Percentiles rank a stretch among this genome's conserved stretches.
phyloP scores from a whole-genome alignment of 306 rosid species.

The Betula pendula region DNA sequence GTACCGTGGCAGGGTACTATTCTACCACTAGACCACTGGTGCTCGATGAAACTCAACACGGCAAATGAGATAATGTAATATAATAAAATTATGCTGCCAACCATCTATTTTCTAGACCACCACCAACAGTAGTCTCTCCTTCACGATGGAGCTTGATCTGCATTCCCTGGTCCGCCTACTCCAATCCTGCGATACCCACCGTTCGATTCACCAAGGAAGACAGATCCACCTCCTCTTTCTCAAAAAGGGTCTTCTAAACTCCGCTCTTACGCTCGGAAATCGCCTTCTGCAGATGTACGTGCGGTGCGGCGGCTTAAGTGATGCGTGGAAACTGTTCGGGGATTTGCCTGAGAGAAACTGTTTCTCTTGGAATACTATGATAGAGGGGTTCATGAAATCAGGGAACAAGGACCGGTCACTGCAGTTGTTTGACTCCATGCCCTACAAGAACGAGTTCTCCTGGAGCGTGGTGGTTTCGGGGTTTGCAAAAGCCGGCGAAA shows the following conservation, averaged over 20 bases:
- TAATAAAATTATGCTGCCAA: no score
- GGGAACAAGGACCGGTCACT: slow-evolving; percentile 48
- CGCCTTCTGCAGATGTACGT: slow-evolving; percentile 64
- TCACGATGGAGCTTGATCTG: slow-evolving; percentile 37
- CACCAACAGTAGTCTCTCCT: background rate
- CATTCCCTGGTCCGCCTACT: slow-evolving; percentile 46
- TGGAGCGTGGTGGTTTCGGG: slow-evolving; percentile 60
- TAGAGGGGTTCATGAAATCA: slow-evolving; percentile 54
- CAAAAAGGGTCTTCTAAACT: slow-evolving; percentile 53
- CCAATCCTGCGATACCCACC: slow-evolving; percentile 37
- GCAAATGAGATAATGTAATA: no score
- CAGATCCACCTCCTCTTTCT: slow-evolving; percentile 60
- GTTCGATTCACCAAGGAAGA: slow-evolving; percentile 40
- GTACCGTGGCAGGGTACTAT: slow-evolving; percentile 55
- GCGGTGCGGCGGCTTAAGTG: slow-evolving; percentile 35
- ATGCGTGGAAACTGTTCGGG: slow-evolving; percentile 52
- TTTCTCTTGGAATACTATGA: slow-evolving; percentile 66
- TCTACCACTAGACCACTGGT: slow-evolving; percentile 61
- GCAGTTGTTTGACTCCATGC: slow-evolving; percentile 55
- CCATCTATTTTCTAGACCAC: background rate
- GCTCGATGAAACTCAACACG: no score
- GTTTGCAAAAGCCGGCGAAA: slow-evolving; percentile 51
- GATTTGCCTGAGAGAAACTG: slow-evolving; percentile 61
- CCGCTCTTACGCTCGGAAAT: slow-evolving; percentile 47
- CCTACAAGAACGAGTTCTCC: slow-evolving; percentile 53